Conservation (phyloP, 1,284 basidiomycete species). For the Ceratobasidium sp. region DNA sequence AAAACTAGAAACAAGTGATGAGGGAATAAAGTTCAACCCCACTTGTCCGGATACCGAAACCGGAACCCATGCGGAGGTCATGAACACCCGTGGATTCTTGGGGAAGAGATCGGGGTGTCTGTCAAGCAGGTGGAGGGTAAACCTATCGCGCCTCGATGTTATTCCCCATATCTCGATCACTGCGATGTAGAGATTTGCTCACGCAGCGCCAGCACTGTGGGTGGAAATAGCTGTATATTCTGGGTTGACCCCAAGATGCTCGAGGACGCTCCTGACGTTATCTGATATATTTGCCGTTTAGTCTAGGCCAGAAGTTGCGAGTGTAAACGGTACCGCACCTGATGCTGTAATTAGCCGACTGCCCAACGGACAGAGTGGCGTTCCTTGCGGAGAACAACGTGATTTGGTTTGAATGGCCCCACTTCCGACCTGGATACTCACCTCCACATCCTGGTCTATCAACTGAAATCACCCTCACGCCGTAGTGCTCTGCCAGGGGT, state of each 20-base stretch:
- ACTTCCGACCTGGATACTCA: neutral
- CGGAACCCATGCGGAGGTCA: slow-evolving; percentile 43
- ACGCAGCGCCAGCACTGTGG: slow-evolving; percentile 37
- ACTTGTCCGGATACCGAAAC: slow-evolving; percentile 39
- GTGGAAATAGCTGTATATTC: slow-evolving; percentile 26
- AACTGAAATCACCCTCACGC: slow-evolving; percentile 33
- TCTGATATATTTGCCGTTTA: slow-evolving; percentile 4
- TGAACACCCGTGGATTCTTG: slow-evolving; percentile 37
- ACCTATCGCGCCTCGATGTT: slow-evolving; percentile 19
- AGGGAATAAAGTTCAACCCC: slow-evolving; percentile 27
- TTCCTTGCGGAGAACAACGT: slow-evolving; percentile 8
- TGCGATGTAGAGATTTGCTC: slow-evolving; percentile 10
- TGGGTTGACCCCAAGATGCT: slow-evolving; percentile 31
- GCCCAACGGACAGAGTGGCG: slow-evolving; percentile 23
- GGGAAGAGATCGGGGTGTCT: slow-evolving; percentile 41
- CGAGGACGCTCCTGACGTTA: slow-evolving; percentile 39
- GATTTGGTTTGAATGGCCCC: neutral
- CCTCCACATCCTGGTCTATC: slow-evolving; percentile 43
- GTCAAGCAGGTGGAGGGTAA: slow-evolving; percentile 31
- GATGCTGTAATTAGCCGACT: slow-evolving; percentile 25
- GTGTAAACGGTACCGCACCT: slow-evolving; percentile 11
- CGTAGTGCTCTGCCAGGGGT: slow-evolving; percentile 37
- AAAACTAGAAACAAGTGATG: slow-evolving; percentile 28
- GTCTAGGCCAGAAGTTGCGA: neutral
- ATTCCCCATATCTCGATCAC: neutral